These are phyloP conservation scores for Diaporthe citrichinensis DNA, from an alignment of 2,329 filamentous ascomycete genomes.

Conservation along the genomic window DNA sequence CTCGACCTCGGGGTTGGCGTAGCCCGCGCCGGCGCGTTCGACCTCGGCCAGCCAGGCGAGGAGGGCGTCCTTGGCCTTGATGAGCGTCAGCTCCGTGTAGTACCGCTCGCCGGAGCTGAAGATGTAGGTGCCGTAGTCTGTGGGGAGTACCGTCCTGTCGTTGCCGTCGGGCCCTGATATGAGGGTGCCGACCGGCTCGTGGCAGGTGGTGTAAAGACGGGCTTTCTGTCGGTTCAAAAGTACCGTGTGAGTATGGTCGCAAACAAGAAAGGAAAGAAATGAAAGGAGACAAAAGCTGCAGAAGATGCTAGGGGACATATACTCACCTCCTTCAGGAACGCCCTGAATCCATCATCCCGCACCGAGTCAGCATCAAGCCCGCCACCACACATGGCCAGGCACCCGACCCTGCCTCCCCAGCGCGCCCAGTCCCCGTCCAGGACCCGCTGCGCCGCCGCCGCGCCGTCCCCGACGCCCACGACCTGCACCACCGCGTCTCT, in stretches of 20 bases:
- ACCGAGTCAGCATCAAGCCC: slow-evolving; percentile 57
- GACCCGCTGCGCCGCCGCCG: slow-evolving; percentile 69
- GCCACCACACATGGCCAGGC: slow-evolving; percentile 66
- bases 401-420: slow-evolving; percentile 61
- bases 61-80: slow-evolving; percentile 66
- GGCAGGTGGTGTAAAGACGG: slow-evolving; percentile 72
- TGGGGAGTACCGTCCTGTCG: slow-evolving; percentile 54
- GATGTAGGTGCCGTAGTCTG: slow-evolving; percentile 72
- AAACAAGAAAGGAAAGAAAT: too few relatives aligned
- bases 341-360: slow-evolving; percentile 59
- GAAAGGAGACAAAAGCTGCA: too few relatives aligned
- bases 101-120: slow-evolving; percentile 76
- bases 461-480: slow-evolving; percentile 78
- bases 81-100: slow-evolving; percentile 74
- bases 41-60: slow-evolving; percentile 74
- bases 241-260: too few relatives aligned
- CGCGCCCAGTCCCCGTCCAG: slow-evolving; percentile 68
- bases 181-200: slow-evolving; percentile 64
- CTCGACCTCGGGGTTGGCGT: slow-evolving; percentile 57
- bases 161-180: slow-evolving; percentile 68
- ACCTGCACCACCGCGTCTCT: slow-evolving; percentile 74
- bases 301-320: not conserved
- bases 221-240: slow-evolving; percentile 60
- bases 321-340: slow-evolving; percentile 67
- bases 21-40: slow-evolving; percentile 54